Evolutionary conservation across 495 filamentous ascomycete species (phyloP), one percentile per base, ranked within the genome.

Genomic region (Aspergillus taichungensis): DNA sequence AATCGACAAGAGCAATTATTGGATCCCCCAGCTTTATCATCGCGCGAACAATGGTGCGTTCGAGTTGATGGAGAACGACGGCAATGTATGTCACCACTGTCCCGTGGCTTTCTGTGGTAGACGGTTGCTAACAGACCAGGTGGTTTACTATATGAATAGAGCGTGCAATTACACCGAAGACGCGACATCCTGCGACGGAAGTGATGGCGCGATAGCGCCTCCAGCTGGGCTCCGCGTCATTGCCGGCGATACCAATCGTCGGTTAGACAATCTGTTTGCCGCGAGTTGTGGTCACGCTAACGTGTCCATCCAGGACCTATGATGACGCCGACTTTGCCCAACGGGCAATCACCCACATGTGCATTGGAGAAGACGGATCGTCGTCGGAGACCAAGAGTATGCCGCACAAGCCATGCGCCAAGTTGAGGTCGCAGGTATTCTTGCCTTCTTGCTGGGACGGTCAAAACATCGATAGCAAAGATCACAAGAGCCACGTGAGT

Each of bases 1-100:
- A 53, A 72, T 75, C 43, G 87, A 91, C 61, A 67, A 79, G 52
- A 84, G 79, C 54, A 81, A 80, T 63, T 90, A 91, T 64, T 91
- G 87, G 86, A 73, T 82, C 45, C 85, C 85, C 3, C 65, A 64
- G 37, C 68, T 89, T n/a, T 88, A 79, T 63, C 85, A 79, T 64
- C 66, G 72, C 18, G 68, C 71, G 30, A 61, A 72, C 51, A 80
- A 82, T 50, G 78, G 77, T 7, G 67, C 66, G 29, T 83, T 91
- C 34, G 50, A 56, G 49, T 12, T 55, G 18, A 31, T 54, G 30
- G 45, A 57, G 42, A 42, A 49, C 44, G 37, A 47, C 14, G 37
- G 24, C 10, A 55, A 29, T 35, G 53, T 51, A 52, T 30, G 45
- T 42, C 3, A 7, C 2, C 30, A 29, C 0, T n/a, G 6, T 30